Conservation (phyloP, 139 green algal genomes). For the Pleodorina starrii region DNA sequence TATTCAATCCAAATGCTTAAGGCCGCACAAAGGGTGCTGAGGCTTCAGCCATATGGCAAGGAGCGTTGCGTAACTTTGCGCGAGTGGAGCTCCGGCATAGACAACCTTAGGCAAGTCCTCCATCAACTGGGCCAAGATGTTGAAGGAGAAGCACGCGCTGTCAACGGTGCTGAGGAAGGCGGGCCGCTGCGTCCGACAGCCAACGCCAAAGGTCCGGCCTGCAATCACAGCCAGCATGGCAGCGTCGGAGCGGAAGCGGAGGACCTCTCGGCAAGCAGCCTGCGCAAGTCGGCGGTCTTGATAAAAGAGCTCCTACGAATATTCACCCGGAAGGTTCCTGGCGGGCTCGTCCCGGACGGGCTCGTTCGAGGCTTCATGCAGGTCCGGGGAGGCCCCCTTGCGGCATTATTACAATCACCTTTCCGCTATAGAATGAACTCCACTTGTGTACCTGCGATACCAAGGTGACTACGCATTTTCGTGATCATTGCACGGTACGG, state of each 20-base stretch:
- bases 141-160: background rate
- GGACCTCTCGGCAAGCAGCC: background rate
- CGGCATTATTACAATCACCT: background rate
- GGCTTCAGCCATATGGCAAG: too few relatives aligned
- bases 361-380: conserved; percentile 20
- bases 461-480: background rate
- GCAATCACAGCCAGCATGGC: background rate
- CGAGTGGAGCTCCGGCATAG: too few relatives aligned
- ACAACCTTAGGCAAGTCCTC: background rate
- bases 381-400: background rate
- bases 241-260: background rate
- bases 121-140: background rate
- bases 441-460: background rate
- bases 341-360: background rate
- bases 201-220: background rate
- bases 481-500: background rate
- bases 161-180: background rate
- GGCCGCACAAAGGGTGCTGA: too few relatives aligned
- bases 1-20: too few relatives aligned
- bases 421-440: background rate
- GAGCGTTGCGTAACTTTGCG: too few relatives aligned
- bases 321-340: conserved; percentile 18
- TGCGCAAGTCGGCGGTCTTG: background rate
- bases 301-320: conserved; percentile 37
- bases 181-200: background rate